These are phyloP conservation scores for Sporisorium scitamineum DNA, from an alignment of 1,284 basidiomycete genomes.

Conservation along the genomic window DNA sequence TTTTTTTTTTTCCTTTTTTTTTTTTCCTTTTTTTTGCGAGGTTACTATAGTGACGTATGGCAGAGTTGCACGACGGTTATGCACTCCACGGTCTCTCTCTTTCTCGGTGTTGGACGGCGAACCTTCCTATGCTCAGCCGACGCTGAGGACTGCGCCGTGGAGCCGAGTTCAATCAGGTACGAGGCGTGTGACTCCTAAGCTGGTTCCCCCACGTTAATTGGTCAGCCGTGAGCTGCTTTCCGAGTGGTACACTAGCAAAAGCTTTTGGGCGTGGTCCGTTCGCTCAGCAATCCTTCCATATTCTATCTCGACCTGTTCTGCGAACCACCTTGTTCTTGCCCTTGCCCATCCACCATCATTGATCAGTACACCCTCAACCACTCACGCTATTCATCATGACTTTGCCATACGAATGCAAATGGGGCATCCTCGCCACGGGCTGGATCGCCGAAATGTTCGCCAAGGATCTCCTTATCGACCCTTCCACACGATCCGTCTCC, in stretches of 20 bases:
- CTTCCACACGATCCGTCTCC: constrained; percentile 73
- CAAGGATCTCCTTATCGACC: constrained; percentile 69
- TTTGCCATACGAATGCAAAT: constrained; percentile 39
- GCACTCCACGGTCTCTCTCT: background rate
- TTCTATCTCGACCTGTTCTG: background rate
- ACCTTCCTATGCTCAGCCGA: too few species aligned
- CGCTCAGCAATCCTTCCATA: background rate
- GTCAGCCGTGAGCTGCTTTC: background rate
- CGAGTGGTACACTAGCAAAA: background rate
- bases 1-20: too few species aligned
- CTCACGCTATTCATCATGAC: too few species aligned
- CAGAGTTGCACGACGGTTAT: background rate
- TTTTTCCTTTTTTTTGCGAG: too few species aligned
- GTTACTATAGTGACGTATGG: background rate
- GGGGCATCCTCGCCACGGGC: constrained; percentile 62
- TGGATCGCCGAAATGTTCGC: constrained; percentile 66
- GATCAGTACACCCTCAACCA: too few species aligned
- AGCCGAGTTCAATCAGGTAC: too few species aligned
- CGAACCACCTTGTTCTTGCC: too few species aligned
- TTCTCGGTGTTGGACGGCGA: too few species aligned
- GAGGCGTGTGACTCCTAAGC: background rate
- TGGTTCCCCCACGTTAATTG: background rate
- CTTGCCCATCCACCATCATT: too few species aligned
- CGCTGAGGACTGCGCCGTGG: too few species aligned
- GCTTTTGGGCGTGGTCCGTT: background rate